Evolutionary conservation across 140 eudicot species (phyloP), one percentile per base, ranked within the genome.

Genomic region (Flaveria floridana): DNA sequence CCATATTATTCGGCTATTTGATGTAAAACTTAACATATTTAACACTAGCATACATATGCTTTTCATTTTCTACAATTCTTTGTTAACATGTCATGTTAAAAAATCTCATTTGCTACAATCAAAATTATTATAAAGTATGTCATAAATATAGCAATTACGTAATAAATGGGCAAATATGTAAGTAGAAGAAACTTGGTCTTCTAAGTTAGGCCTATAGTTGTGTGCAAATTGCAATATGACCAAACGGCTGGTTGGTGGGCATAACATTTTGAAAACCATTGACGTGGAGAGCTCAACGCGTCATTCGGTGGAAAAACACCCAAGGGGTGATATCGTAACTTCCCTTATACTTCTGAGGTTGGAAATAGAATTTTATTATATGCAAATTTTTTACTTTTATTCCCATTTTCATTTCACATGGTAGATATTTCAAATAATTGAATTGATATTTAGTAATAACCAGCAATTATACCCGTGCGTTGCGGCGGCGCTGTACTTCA

Each of bases 281-380:
- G 82, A 79, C 73, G 68, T 25, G 78, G 82, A 79, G 64, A 39
- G 19, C 73, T 72, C 57, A 71, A 78, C 82, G 73, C 78, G 67
- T 78, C 58, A 68, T 70, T 76, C 68, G 73, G 70, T 50, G 21
- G 68, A 68, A 41, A 16, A 56, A 23, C 68, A 67, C 74, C 30
- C 37, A 52, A 42, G 68, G 71, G 62, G 71, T 63, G 50, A 75
- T 16, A 48, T 64, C 7, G 79, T 75, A 75, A 64, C 71, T 26
- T 63, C 47, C 7, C 5, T 2, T 59, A 12, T 39, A 4, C 18
- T 1, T 23, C 34, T 28, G 34, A 28, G 28, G 28, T 28, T 28
- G 28, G 28, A 2, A 28, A 28, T 28, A 28, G 34, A 28, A 28
- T 28, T 2, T 3, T 30, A 30, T 3, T 6, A 30, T 30, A 30